Evolutionary conservation across 441 rosid species (phyloP).

Genomic region (Euphorbia corollata): DNA sequence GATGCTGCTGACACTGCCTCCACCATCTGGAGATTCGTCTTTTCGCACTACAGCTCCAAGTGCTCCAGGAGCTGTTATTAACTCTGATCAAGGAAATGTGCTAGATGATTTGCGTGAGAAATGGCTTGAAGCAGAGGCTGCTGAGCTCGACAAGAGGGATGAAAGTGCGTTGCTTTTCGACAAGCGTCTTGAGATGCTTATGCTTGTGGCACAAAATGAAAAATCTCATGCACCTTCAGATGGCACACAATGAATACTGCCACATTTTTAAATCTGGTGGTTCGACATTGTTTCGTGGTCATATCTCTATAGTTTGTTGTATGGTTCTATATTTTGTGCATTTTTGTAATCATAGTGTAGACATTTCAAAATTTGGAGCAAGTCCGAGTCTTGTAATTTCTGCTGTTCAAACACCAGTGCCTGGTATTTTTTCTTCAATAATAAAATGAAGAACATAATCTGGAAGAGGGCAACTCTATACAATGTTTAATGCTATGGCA

Average conservation of each 20-base stretch:
- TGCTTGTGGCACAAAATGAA: constrained; percentile 70
- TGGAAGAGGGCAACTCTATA: background rate
- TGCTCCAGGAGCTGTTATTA: constrained; percentile 75
- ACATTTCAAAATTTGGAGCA: background rate
- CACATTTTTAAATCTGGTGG: background rate
- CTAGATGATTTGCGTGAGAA: constrained; percentile 90
- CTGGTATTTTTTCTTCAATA: background rate
- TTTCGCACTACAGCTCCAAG: constrained; percentile 82
- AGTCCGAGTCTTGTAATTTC: constrained; percentile 1
- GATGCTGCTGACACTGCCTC: constrained; percentile 83
- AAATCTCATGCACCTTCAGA: constrained; percentile 32
- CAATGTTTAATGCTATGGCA: no score
- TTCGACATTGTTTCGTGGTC: background rate
- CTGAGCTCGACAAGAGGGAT: constrained; percentile 92
- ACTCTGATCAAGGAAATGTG: constrained; percentile 68
- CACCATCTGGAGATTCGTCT: constrained; percentile 91
- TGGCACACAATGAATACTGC: constrained; percentile 20
- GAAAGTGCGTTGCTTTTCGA: constrained; percentile 85
- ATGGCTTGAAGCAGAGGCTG: constrained; percentile 97
- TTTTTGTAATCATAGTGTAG: background rate
- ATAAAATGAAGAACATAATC: background rate
- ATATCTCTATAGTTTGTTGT: background rate
- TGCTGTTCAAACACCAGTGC: background rate
- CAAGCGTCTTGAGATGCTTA: constrained; percentile 81
- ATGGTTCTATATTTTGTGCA: background rate